Conservation (phyloP, 345 rosid species). For the Eucalyptus erythrocorys region DNA sequence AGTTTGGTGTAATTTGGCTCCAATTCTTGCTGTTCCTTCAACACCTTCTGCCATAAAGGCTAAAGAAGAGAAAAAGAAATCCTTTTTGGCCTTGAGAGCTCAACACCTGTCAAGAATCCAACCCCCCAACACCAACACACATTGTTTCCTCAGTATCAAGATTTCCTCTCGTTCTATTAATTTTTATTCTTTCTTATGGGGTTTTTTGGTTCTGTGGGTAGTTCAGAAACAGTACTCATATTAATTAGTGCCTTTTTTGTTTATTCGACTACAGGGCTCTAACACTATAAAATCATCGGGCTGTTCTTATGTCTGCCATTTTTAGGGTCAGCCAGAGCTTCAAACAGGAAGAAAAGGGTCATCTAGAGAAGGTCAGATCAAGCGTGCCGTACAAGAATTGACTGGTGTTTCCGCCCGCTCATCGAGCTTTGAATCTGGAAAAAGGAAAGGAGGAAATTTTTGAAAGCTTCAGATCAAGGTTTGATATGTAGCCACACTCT, state of each 20-base stretch:
- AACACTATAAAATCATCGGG: not conserved
- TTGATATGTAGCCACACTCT: not conserved
- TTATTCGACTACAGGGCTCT: not conserved
- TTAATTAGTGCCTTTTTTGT: not conserved
- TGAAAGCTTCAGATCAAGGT: not conserved
- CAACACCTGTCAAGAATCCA: slow-evolving; percentile 41
- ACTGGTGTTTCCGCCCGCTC: not conserved
- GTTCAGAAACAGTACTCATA: not conserved
- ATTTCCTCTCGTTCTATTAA: not conserved
- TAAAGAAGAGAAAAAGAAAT: not conserved
- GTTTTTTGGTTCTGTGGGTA: not conserved
- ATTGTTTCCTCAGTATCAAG: not conserved
- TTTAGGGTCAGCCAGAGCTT: slow-evolving; percentile 24
- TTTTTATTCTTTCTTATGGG: not conserved
- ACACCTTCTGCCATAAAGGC: not conserved
- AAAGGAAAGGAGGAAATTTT: not conserved
- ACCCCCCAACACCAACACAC: not conserved
- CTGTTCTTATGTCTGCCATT: slow-evolving; percentile 10
- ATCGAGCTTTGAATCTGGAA: not conserved
- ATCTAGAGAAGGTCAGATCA: slow-evolving; percentile 8
- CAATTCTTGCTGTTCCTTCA: not conserved
- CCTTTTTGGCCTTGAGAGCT: slow-evolving; percentile 4
- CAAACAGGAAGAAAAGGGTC: not conserved
- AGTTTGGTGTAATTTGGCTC: not conserved
- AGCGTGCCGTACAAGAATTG: slow-evolving; percentile 1